Conservation (phyloP, 345 rosid genomes). For the Salix exigua region DNA sequence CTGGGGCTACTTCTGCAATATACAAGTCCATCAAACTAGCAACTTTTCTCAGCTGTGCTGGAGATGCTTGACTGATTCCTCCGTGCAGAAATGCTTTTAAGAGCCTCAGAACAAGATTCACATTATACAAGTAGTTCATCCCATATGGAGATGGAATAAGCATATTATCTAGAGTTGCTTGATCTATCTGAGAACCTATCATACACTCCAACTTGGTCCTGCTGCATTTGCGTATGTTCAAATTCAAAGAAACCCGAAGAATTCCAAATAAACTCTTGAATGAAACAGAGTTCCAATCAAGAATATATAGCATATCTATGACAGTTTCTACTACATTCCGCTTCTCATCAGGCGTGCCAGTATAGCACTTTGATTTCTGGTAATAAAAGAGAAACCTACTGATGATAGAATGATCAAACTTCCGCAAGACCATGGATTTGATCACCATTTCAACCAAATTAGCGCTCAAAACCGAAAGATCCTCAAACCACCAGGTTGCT, state of each 20-base stretch:
- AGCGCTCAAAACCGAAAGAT: constrained; percentile 45
- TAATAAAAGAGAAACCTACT: constrained; percentile 72
- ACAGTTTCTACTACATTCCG: constrained; percentile 44
- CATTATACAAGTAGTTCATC: constrained; percentile 55
- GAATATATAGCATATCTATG: constrained; percentile 47
- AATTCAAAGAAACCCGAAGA: constrained; percentile 50
- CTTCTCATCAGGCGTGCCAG: constrained; percentile 45
- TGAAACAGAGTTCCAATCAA: constrained; percentile 52
- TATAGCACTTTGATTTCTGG: constrained; percentile 60
- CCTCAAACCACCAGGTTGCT: constrained; percentile 85
- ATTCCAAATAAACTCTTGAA: constrained; percentile 74
- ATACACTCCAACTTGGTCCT: constrained; percentile 66
- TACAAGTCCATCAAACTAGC: constrained; percentile 70
- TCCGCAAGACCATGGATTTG: constrained; percentile 52
- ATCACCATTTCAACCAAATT: constrained; percentile 39
- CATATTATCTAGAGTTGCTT: constrained; percentile 75
- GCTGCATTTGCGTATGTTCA: constrained; percentile 43
- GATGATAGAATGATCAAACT: constrained; percentile 51
- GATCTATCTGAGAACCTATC: constrained; percentile 77
- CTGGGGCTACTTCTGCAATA: constrained; percentile 88
- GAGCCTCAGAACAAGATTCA: constrained; percentile 65
- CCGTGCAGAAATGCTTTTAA: constrained; percentile 51
- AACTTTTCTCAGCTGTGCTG: constrained; percentile 48
- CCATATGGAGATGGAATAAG: constrained; percentile 72
- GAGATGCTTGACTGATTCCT: constrained; percentile 28